Evolutionary conservation across 495 filamentous ascomycete species (phyloP).

Genomic region (Annulohypoxylon maeteangense): DNA sequence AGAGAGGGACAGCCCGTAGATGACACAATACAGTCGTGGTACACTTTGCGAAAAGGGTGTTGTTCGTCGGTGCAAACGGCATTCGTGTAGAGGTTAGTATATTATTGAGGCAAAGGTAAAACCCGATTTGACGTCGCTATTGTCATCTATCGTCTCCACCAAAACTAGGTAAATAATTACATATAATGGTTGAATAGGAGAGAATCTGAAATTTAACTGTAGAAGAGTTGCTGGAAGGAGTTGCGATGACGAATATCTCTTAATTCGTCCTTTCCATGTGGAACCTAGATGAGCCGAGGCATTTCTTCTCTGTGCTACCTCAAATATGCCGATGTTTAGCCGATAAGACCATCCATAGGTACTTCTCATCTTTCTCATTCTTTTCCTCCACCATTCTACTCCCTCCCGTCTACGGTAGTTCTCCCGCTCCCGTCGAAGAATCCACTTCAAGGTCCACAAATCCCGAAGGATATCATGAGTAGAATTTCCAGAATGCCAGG

Average conservation of each 20-base stretch:
- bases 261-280: background rate
- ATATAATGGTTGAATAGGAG: background rate
- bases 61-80: constrained; percentile 36
- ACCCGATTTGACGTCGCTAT: background rate
- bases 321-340: background rate
- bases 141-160: background rate
- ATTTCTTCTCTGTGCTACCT: background rate
- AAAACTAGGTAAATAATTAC: background rate
- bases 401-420: too few relatives aligned
- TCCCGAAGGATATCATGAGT: too few relatives aligned
- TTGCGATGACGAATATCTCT: constrained; percentile 1
- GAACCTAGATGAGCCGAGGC: background rate
- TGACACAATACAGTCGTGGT: constrained; percentile 54
- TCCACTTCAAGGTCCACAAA: background rate
- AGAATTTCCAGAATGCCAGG: too few relatives aligned
- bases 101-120: too few relatives aligned
- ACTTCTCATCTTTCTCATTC: too few relatives aligned
- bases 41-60: constrained; percentile 43
- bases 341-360: too few relatives aligned
- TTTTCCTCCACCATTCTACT: too few relatives aligned
- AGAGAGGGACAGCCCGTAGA: constrained; percentile 52
- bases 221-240: background rate
- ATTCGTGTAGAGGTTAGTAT: constrained; percentile 23
- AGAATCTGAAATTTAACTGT: background rate
- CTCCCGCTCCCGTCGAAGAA: background rate